These are phyloP conservation scores for Kazachstania sp. DNA, from an alignment of 1,139 yeast species.

Conservation along the genomic window DNA sequence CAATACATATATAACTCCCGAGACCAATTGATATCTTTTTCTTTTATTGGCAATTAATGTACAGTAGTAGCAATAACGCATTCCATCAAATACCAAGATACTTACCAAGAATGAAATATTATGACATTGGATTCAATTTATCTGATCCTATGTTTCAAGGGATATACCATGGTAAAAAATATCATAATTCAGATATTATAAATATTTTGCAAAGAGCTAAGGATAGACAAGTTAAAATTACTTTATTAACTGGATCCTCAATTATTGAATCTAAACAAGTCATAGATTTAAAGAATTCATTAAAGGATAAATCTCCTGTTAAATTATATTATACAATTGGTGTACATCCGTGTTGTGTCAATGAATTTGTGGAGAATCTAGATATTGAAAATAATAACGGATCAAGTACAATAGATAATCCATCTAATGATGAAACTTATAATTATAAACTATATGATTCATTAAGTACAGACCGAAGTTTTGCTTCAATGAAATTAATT, in stretches of 20 bases:
- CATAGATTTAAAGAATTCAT: constrained; percentile 35
- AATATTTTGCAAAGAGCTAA: constrained; percentile 61
- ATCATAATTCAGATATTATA: constrained; percentile 61
- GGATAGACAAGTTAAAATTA: constrained; percentile 52
- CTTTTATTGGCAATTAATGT: not conserved
- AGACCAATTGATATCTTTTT: too few species aligned
- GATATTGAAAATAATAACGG: not conserved
- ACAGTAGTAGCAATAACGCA: not conserved
- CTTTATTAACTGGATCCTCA: constrained; percentile 79
- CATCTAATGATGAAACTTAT: constrained; percentile 20
- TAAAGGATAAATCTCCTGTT: constrained; percentile 22
- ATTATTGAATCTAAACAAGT: constrained; percentile 52
- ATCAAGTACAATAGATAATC: constrained; percentile 12
- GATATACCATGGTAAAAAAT: constrained; percentile 54
- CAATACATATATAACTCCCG: too few species aligned
- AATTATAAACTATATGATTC: constrained; percentile 28
- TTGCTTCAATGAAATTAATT: constrained; percentile 13
- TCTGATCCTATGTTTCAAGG: constrained; percentile 89
- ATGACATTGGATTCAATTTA: constrained; percentile 65
- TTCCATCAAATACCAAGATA: not conserved
- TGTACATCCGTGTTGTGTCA: constrained; percentile 86
- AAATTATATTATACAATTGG: constrained; percentile 67
- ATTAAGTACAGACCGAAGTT: constrained; percentile 33
- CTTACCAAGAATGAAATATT: constrained; percentile 11
- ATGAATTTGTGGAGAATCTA: constrained; percentile 40